Evolutionary conservation across 2,329 filamentous ascomycete genomes (phyloP).

Genomic region (Colletotrichum orchidophilum): DNA sequence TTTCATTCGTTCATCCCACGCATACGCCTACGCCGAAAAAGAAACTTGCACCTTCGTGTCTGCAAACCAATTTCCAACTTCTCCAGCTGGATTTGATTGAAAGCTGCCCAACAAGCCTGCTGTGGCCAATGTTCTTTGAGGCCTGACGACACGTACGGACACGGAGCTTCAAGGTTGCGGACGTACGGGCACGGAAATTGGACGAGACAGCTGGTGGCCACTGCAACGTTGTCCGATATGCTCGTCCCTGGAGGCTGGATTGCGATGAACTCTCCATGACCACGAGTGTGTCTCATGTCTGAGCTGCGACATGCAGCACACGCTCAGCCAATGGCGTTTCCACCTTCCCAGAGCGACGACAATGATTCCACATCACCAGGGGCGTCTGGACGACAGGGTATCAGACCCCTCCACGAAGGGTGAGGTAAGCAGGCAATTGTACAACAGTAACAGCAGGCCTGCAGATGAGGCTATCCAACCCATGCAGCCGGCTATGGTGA

Average conservation of each 20-base stretch:
- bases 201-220: background rate
- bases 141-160: background rate
- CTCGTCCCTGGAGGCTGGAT: constrained; percentile 2
- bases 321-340: constrained; percentile 10
- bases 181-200: background rate
- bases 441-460: background rate
- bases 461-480: background rate
- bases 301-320: constrained; percentile 30
- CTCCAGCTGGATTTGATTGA: background rate
- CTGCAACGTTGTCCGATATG: constrained; percentile 1
- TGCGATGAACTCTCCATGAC: constrained; percentile 2
- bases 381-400: constrained; percentile 11
- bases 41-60: constrained; percentile 9
- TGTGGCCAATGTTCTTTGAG: background rate
- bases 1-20: background rate
- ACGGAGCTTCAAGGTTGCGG: background rate
- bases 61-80: constrained; percentile 1
- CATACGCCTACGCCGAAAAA: background rate
- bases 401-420: constrained; percentile 6
- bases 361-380: constrained; percentile 29
- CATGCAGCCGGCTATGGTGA: background rate
- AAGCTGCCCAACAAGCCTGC: background rate
- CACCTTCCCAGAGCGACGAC: constrained; percentile 5
- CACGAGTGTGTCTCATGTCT: constrained; percentile 13
- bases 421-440: constrained; percentile 14